Base-by-base conservation (phyloP, 495 filamentous ascomycete species). In the Aspergillus affinis region DNA sequence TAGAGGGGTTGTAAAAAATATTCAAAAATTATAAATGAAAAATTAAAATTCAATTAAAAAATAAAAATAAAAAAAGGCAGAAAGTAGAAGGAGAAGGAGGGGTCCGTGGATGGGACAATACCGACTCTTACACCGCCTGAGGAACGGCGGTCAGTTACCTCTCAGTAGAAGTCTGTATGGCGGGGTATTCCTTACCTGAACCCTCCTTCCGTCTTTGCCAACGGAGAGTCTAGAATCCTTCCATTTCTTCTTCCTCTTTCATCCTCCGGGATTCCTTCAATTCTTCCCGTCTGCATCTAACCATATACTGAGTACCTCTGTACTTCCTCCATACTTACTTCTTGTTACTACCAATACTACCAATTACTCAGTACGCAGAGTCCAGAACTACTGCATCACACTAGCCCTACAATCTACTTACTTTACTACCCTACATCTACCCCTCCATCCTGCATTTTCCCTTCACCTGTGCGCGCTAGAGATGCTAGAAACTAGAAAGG, bases 61-160 rank as follows among this genome's bases (percentile, higher is more conserved):
- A 55, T 61, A 55, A 65, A 62, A 64, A 51, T 59, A 52, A 58
- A 27, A 52, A 52, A 49, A 49, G 15, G 13, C 7, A 49, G 12
- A 26, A 49, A 52, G 62, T 66, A 61, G n/a, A 20, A 26, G 45
- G 45, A 48, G 20, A 48, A 48, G 46, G 46, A 48, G 46, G 46
- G 46, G 46, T 48, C 6, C 6, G 9, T n/a, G 10, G 46, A n/a
- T 18, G 15, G 13, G 7, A 21, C 12, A 13, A 41, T 41, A 17
- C 10, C 9, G 0, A 41, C 36, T 4, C 3, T 41, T 41, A 41
- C 36, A 41, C 36, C 12, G 12, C 36, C 36, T 4, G 12, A 41
- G 36, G 36, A 41, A 41, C 12, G 36, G 36, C 36, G 36, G 36
- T 41, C 29, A 32, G 36, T 15, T 2, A 12, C 9, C 12, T 10